Evolutionary conservation across 495 filamentous ascomycete species (phyloP).

Genomic region (Hypoxylon cercidicola): DNA sequence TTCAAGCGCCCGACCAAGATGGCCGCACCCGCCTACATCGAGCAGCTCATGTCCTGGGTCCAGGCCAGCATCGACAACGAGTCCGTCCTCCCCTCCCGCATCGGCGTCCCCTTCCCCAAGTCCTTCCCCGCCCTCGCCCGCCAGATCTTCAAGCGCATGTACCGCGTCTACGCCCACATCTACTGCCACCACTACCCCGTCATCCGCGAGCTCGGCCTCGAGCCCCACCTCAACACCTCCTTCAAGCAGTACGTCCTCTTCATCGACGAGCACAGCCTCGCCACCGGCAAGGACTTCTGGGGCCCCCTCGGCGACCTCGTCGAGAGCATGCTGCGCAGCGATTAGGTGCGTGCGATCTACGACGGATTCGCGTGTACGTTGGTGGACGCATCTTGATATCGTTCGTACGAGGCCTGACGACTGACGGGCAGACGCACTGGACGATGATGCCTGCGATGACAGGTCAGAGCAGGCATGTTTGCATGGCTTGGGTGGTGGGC

Average conservation of each 20-base stretch:
- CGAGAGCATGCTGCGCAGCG: conserved; percentile 94
- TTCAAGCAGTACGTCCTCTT: conserved; percentile 99
- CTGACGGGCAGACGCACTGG: conserved; percentile 15
- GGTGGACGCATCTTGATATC: too few relatives aligned
- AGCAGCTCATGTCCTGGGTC: conserved; percentile 97
- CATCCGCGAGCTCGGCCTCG: conserved; percentile 91
- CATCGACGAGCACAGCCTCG: conserved; percentile 90
- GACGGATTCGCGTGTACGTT: too few relatives aligned
- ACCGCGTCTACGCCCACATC: conserved; percentile 98
- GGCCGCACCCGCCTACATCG: conserved; percentile 96
- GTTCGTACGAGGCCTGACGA: conserved; percentile 30
- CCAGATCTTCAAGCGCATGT: conserved; percentile 97
- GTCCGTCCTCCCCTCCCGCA: conserved; percentile 89
- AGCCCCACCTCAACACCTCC: conserved; percentile 97
- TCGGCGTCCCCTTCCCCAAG: conserved; percentile 96
- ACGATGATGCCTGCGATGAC: conserved; percentile 30
- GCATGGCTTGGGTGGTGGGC: conserved; percentile 34
- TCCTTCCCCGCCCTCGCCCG: conserved; percentile 85
- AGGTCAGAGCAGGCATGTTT: conserved; percentile 25
- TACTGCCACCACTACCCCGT: conserved; percentile 99
- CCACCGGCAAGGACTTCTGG: conserved; percentile 96
- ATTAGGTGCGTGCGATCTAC: conserved; percentile 55
- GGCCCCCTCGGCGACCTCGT: conserved; percentile 96
- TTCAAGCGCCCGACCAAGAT: conserved; percentile 98
- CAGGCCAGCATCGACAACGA: conserved; percentile 96